Percentiles rank a stretch among this genome's conserved stretches.
Evolutionary conservation across 176 grass and related monocot genomes (phyloP).

Genomic region (Themeda triandra): DNA sequence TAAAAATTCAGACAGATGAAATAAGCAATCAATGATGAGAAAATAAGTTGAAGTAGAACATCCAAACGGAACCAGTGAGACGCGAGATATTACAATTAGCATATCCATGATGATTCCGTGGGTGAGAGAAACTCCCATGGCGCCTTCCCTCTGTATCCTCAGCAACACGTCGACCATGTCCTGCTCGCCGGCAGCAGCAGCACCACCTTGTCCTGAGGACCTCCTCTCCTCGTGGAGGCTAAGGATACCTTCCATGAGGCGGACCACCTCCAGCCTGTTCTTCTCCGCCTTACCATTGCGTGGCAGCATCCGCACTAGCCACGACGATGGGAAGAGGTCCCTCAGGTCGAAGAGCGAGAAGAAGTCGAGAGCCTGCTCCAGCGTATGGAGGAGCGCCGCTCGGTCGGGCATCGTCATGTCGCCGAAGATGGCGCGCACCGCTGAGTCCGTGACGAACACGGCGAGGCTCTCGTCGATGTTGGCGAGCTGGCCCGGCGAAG

Average conservation of each 20-base stretch:
- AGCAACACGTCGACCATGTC: conserved; percentile 32
- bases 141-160: not conserved
- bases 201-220: not conserved
- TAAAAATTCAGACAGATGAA: too few species aligned
- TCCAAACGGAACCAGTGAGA: too few species aligned
- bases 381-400: not conserved
- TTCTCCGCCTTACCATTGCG: too few species aligned
- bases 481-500: not conserved
- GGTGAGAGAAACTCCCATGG: not conserved
- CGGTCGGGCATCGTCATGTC: not conserved
- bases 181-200: not conserved
- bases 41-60: too few species aligned
- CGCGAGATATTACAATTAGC: not conserved
- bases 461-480: not conserved
- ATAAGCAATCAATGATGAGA: too few species aligned
- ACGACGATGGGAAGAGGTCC: conserved; percentile 16
- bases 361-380: not conserved
- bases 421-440: conserved; percentile 3
- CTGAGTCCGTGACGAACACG: not conserved
- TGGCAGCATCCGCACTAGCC: not conserved
- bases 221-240: not conserved
- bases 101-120: conserved; percentile 13
- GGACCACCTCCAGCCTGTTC: not conserved
- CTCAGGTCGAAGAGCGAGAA: conserved; percentile 24
- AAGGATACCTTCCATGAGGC: not conserved